Conservation (phyloP, 192 early-diverging fungal genomes). For the Coemansia sp. region DNA sequence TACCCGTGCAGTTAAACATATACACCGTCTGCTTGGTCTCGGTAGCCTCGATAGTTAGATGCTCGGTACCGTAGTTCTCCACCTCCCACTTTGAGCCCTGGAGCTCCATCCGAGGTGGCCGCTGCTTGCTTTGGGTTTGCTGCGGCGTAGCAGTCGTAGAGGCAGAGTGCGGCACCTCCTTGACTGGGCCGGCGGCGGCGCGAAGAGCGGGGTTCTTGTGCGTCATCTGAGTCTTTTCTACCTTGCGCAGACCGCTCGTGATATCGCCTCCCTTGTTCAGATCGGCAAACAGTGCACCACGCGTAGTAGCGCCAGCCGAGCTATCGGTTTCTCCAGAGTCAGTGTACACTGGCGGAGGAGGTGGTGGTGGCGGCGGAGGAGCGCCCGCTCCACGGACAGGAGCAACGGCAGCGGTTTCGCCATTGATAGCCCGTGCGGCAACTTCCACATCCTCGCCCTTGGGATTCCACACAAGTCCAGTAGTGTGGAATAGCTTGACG, state of each 20-base stretch:
- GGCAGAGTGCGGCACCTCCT: conserved; percentile 10
- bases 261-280: conserved; percentile 80
- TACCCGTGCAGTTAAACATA: conserved; percentile 92
- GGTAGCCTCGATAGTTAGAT: conserved; percentile 78
- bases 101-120: conserved; percentile 76
- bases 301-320: conserved; percentile 21
- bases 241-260: conserved; percentile 87
- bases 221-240: conserved; percentile 95
- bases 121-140: conserved; percentile 10
- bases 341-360: conserved; percentile 52
- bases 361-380: conserved; percentile 62
- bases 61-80: conserved; percentile 79
- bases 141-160: conserved; percentile 10
- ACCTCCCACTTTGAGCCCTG: conserved; percentile 95
- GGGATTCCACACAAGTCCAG: conserved; percentile 92
- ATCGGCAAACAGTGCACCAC: conserved; percentile 78
- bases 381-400: conserved; percentile 52
- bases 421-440: conserved; percentile 41
- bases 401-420: conserved; percentile 30
- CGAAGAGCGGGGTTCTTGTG: conserved; percentile 97
- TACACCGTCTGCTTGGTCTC: conserved; percentile 90
- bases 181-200: conserved; percentile 64
- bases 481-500: conserved; percentile 88
- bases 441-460: conserved; percentile 62
- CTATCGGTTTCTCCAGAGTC: background rate